These are phyloP conservation scores for Pezizomycotina sp. DNA, from an alignment of 2,329 filamentous ascomycete species.

Conservation along the genomic window DNA sequence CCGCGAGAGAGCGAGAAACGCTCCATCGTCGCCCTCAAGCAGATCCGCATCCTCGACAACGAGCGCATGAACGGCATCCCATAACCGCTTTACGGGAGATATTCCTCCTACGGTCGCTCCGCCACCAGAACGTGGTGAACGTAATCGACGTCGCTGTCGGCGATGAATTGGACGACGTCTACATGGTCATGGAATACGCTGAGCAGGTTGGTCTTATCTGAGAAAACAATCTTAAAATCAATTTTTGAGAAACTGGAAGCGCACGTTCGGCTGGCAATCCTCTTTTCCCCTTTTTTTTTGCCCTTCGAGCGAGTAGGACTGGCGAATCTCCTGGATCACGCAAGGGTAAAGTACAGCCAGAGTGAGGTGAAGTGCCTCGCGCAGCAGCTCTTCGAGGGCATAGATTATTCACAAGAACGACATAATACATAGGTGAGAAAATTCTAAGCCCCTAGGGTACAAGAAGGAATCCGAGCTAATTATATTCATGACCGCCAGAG, in stretches of 20 bases:
- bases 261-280: neutral
- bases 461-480: neutral
- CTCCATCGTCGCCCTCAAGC: conserved; percentile 28
- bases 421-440: conserved; percentile 28
- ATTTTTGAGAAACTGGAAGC: conserved; percentile 6
- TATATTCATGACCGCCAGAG: conserved; percentile 21
- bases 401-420: conserved; percentile 29
- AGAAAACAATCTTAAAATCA: conserved; percentile 7
- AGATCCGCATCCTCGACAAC: conserved; percentile 27
- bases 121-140: conserved; percentile 28
- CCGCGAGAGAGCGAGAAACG: conserved; percentile 18
- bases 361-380: conserved; percentile 30
- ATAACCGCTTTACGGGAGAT: conserved; percentile 30
- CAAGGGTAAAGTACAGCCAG: conserved; percentile 27
- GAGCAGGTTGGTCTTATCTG: conserved; percentile 28
- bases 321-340: conserved; percentile 29
- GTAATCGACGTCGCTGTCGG: conserved; percentile 29
- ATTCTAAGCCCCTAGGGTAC: neutral
- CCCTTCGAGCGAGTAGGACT: conserved; percentile 26
- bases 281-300: neutral
- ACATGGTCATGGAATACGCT: conserved; percentile 30
- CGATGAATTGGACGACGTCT: conserved; percentile 27
- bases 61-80: conserved; percentile 28
- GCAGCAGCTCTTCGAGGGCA: conserved; percentile 29
- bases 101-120: conserved; percentile 28